Conservation (phyloP, 495 filamentous ascomycete genomes). For the Penicillium waksmanii region DNA sequence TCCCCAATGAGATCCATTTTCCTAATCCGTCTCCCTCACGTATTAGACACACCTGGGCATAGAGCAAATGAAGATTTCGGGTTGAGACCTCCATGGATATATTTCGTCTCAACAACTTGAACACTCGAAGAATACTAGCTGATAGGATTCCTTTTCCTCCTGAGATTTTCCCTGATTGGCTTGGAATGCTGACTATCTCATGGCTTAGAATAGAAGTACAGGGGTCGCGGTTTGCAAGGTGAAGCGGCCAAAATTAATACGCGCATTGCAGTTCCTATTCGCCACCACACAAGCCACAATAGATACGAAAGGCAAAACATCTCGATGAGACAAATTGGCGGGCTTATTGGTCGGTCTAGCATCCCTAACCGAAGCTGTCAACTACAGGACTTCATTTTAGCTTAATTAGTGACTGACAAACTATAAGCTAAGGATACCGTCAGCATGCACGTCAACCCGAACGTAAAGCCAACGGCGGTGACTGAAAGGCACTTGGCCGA, state of each 20-base stretch:
- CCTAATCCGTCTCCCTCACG: neutral
- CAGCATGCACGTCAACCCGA: conserved; percentile 17
- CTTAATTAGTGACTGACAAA: conserved; percentile 16
- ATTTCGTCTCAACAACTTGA: no score
- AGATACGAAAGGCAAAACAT: neutral
- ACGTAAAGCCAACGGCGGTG: neutral
- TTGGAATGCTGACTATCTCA: no score
- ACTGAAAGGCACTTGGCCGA: conserved; percentile 3
- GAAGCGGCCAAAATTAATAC: no score
- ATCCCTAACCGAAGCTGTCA: neutral
- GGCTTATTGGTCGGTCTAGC: neutral
- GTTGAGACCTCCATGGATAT: no score
- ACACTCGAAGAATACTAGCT: no score
- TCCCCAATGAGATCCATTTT: neutral
- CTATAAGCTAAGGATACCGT: conserved; percentile 13
- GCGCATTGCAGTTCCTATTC: no score
- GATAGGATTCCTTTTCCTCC: no score
- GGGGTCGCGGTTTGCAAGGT: no score
- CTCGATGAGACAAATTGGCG: neutral
- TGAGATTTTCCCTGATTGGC: no score
- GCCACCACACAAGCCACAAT: neutral
- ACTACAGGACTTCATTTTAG: conserved; percentile 10
- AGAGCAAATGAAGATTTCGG: no score
- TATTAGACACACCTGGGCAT: no score
- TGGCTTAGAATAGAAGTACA: no score